Evolutionary conservation across 1,284 basidiomycete species (phyloP).

Genomic region (Marasmius tenuissimus): DNA sequence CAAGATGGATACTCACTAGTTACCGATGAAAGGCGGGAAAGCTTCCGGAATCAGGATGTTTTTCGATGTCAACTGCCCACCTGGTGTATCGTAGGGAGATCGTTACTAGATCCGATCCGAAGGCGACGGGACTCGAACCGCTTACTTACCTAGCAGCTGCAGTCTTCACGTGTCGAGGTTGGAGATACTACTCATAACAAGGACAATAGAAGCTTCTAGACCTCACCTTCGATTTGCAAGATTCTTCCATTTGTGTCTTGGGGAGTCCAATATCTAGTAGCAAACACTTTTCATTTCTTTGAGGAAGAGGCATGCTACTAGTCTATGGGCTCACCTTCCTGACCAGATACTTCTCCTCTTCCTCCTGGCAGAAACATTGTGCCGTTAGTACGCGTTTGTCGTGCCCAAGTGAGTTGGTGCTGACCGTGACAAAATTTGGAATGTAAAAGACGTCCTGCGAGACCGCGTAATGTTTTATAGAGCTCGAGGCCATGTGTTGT

Average conservation of each 20-base stretch:
- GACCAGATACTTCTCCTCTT: constrained; percentile 79
- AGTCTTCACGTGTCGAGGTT: constrained; percentile 41
- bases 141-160: constrained; percentile 71
- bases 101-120: background rate
- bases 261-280: constrained; percentile 68
- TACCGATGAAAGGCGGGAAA: constrained; percentile 64
- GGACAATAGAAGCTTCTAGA: background rate
- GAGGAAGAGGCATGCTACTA: background rate
- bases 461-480: constrained; percentile 37
- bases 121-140: background rate
- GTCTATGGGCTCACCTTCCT: constrained; percentile 54
- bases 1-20: constrained; percentile 43
- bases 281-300: background rate
- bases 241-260: constrained; percentile 85
- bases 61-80: constrained; percentile 66
- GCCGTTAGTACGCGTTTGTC: background rate
- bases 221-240: constrained; percentile 76
- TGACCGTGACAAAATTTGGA: constrained; percentile 74
- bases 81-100: constrained; percentile 33
- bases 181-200: background rate
- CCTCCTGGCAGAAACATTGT: constrained; percentile 27
- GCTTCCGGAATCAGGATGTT: constrained; percentile 61
- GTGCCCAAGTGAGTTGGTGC: constrained; percentile 1
- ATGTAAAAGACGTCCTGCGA: constrained; percentile 60
- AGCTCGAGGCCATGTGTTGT: background rate